Evolutionary conservation across 306 rosid species (phyloP), one percentile per base, ranked within the genome.

Genomic region (Senna siamea): DNA sequence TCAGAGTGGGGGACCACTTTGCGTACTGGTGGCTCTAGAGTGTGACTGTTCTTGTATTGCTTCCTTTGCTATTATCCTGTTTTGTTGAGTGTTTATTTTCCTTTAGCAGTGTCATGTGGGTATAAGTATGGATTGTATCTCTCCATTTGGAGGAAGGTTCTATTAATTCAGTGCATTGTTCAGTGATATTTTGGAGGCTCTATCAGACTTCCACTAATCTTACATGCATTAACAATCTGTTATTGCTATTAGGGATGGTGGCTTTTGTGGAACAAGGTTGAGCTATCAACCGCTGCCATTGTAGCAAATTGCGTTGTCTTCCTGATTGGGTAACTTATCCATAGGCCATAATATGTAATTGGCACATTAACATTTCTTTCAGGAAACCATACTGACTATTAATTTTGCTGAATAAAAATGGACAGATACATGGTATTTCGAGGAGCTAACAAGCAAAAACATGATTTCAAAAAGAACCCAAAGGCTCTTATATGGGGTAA

Each of bases 361-460:
- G 73, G 47, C 75, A 30, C 57, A 40, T 23, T 4, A 35, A 72
- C 37, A 72, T 77, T 50, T 68, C 20, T 69, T 43, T 28, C 19
- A 0, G 55, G 46, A 57, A 53, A 58, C 40, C 41, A 55, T 58
- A 22, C 71, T 28, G 59, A 72, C 35, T 60, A 15, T 62, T 63
- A 72, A 26, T 22, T 75, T 61, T 48, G 44, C 38, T 61, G 20
- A 61, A 80, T 74, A 65, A 58, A 61, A 72, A 73, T 59, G 61
- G 28, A 68, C 88, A 94, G 98, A 79, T 95, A 95, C 83, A 65
- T 85, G 68, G 97, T 90, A 78, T 95, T 95, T 81, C 85, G 97
- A 78, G 99, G 99, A 83, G 95, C 99, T 40, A 95, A 95, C 92
- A 95, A 95, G 87, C 97, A 95, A 79, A 95, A 95, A 59, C 99